Evolutionary conservation across 768 basidiomycete genomes (phyloP).

Genomic region (Pisolithus microcarpus): DNA sequence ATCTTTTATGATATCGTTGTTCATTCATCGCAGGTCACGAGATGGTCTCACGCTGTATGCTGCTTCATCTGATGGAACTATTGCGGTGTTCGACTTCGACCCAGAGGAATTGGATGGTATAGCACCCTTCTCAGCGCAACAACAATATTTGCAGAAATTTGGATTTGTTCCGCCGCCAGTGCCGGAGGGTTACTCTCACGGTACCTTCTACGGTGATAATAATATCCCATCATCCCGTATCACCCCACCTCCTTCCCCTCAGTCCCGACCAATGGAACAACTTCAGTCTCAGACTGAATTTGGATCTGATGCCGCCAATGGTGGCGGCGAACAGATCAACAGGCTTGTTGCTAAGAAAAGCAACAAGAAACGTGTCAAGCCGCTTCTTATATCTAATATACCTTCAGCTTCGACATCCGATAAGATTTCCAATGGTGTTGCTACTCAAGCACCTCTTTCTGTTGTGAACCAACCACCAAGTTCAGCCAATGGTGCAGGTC

Average conservation of each 20-base stretch:
- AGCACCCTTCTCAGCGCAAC: constrained; percentile 63
- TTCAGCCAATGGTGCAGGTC: not conserved
- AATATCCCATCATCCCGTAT: constrained; percentile 25
- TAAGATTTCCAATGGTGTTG: constrained; percentile 1
- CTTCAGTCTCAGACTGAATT: constrained; percentile 36
- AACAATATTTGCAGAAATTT: constrained; percentile 76
- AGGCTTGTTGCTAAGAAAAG: constrained; percentile 69
- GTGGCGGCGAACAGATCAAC: constrained; percentile 57
- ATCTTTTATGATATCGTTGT: not conserved
- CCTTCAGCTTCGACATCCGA: constrained; percentile 29
- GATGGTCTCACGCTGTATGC: constrained; percentile 92
- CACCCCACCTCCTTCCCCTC: constrained; percentile 47
- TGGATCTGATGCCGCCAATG: constrained; percentile 29
- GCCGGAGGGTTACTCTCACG: constrained; percentile 67
- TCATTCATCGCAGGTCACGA: constrained; percentile 56
- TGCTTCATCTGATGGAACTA: constrained; percentile 91
- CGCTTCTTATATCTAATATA: constrained; percentile 31
- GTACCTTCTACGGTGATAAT: constrained; percentile 14
- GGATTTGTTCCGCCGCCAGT: constrained; percentile 62
- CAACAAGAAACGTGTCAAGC: constrained; percentile 60
- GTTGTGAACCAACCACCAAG: not conserved
- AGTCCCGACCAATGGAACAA: constrained; percentile 25
- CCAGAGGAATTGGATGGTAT: constrained; percentile 76
- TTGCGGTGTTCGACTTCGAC: constrained; percentile 83
- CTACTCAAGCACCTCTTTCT: not conserved